phyloP scores from a whole-genome alignment of 192 early-diverging fungal species.

The Umbelopsis sp. region DNA sequence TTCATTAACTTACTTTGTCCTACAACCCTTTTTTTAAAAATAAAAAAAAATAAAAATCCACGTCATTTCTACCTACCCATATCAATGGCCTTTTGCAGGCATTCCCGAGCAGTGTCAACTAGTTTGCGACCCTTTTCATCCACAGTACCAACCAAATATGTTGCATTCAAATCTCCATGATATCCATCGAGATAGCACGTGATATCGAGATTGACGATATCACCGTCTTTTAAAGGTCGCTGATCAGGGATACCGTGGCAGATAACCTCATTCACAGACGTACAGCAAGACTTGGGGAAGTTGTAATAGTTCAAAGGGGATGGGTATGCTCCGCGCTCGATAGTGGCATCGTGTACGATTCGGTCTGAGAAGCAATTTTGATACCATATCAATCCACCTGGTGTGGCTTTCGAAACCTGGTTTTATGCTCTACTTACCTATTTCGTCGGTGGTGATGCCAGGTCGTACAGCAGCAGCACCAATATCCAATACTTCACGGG shows the following conservation, averaged over 20 bases:
- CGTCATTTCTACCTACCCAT: slow-evolving; percentile 58
- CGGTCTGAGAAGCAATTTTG: slow-evolving; percentile 57
- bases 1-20: not conserved
- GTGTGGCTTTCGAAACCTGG: not conserved
- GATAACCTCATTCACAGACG: slow-evolving; percentile 73
- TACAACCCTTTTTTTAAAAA: not conserved
- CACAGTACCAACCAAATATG: slow-evolving; percentile 88
- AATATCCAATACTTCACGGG: slow-evolving; percentile 89
- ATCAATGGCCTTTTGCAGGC: slow-evolving; percentile 91
- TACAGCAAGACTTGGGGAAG: slow-evolving; percentile 97
- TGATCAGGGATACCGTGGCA: slow-evolving; percentile 98
- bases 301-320: slow-evolving; percentile 95
- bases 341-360: slow-evolving; percentile 91
- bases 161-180: slow-evolving; percentile 96
- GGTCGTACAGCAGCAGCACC: slow-evolving; percentile 77
- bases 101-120: slow-evolving; percentile 81
- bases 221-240: slow-evolving; percentile 90
- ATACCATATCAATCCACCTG: not conserved
- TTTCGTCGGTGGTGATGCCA: slow-evolving; percentile 94
- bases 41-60: no score
- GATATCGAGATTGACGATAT: slow-evolving; percentile 96
- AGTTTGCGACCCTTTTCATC: slow-evolving; percentile 73
- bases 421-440: slow-evolving; percentile 41
- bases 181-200: slow-evolving; percentile 87
- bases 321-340: slow-evolving; percentile 91